Percentiles rank a stretch among this genome's conserved stretches.
phyloP scores from a whole-genome alignment of 306 rosid genomes.

The Betula pendula region DNA sequence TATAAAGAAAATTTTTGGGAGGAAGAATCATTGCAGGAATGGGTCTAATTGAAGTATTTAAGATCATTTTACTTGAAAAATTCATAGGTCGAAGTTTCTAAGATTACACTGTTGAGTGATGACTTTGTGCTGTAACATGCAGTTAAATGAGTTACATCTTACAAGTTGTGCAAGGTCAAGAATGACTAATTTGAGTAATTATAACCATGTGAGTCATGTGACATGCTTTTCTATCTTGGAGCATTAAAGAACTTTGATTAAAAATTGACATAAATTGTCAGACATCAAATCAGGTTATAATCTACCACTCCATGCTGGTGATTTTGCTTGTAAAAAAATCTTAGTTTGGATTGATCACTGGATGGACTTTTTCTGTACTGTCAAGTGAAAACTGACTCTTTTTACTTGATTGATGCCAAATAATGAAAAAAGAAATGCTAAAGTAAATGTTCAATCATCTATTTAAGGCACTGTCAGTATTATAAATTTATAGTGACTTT shows the following conservation, averaged over 20 bases:
- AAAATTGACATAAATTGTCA: conserved; percentile 2
- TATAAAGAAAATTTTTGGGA: not conserved
- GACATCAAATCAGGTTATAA: not conserved
- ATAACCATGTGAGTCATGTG: not conserved
- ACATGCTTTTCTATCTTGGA: not conserved
- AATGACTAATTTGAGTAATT: not conserved
- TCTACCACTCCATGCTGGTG: not conserved
- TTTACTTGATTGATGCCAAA: not conserved
- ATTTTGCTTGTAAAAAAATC: not conserved
- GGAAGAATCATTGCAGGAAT: not conserved
- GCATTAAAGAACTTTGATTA: not conserved
- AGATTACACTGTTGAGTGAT: not conserved
- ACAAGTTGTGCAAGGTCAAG: not conserved
- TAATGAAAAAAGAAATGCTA: not conserved
- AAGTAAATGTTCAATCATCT: not conserved
- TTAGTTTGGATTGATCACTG: conserved; percentile 6
- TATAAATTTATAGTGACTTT: not conserved
- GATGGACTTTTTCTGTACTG: not conserved
- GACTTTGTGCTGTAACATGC: not conserved
- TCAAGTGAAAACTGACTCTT: not conserved
- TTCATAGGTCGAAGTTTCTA: not conserved
- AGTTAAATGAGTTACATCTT: not conserved
- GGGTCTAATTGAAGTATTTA: not conserved
- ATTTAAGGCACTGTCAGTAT: not conserved
- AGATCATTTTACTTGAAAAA: not conserved